Base-by-base conservation (phyloP, 1,284 basidiomycete genomes). In the Coriolopsis trogii region DNA sequence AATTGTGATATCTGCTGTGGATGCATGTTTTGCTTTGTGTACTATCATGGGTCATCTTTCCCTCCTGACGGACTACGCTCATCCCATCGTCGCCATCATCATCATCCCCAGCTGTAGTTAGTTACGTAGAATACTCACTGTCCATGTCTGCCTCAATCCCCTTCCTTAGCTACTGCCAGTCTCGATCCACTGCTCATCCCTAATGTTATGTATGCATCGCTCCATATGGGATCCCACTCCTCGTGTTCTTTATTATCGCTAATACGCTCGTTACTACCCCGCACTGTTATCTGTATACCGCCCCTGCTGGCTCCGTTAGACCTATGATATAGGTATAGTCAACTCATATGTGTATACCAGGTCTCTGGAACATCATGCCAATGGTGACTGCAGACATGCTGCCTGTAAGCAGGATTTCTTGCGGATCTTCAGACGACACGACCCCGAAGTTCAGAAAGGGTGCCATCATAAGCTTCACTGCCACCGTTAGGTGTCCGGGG, bases 21-120 rank as follows among this genome's bases (percentile, higher is more conserved):
- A 55, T 55, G 57, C 57, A 59, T 59, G 56, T 50, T 51, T 55
- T 51, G 57, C 57, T 59, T 47, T 59, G 51, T 59, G 57, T 59
- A 56, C 31, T 53, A 53, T 41, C 41, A 34, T 41, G 52, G 46
- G 41, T 54, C 36, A 30, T 39, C 21, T 39, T 29, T 29, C n/a
- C 30, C 34, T 29, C 29, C 41, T 39, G 38, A 49, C 33, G 43
- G 53, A 48, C 47, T 41, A 37, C 36, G n/a, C n/a, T n/a, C n/a
- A n/a, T n/a, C 33, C 36, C 41, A 30, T 41, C 42, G 28, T 47
- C 44, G 37, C 44, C 30, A 15, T 45, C 42, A 31, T 44, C 40
- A 18, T 33, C 20, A 28, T 16, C 33, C 28, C 23, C 41, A 49
- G 21, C 29, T 43, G 34, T n/a, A n/a, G n/a, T n/a, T n/a, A n/a